These are phyloP conservation scores for Penicillium coprophilum DNA, from an alignment of 495 filamentous ascomycete species.

Conservation along the genomic window DNA sequence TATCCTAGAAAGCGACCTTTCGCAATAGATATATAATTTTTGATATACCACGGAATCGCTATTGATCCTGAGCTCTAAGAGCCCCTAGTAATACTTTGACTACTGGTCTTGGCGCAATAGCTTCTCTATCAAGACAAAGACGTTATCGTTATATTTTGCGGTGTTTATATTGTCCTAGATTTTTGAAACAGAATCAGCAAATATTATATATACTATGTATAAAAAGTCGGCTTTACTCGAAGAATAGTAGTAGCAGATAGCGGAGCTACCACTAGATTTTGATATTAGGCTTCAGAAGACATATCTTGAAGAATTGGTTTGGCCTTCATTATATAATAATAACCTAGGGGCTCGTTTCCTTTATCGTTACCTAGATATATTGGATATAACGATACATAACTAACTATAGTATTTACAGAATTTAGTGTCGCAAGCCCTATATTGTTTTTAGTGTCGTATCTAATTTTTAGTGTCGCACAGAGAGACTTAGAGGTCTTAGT, in stretches of 20 bases:
- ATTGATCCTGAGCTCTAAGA: conserved; percentile 4
- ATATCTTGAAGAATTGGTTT: neutral
- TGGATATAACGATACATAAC: neutral
- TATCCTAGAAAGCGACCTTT: conserved; percentile 4
- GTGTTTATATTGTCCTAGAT: neutral
- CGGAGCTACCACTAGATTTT: neutral
- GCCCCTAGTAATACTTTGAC: conserved; percentile 7
- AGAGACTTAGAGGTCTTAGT: too few relatives aligned
- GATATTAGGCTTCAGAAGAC: neutral
- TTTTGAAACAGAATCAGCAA: neutral
- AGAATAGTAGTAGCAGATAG: neutral
- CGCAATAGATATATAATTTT: conserved; percentile 1
- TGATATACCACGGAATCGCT: conserved; percentile 6
- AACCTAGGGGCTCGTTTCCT: neutral
- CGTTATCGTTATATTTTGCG: neutral
- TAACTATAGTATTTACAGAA: neutral
- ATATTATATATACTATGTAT: neutral
- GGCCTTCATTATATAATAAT: neutral
- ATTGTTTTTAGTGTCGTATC: neutral
- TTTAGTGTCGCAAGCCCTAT: neutral
- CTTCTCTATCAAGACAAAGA: conserved; percentile 7
- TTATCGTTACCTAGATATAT: neutral
- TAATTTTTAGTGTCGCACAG: neutral
- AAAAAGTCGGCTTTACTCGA: neutral
- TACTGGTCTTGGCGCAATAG: conserved; percentile 6